phyloP scores from a whole-genome alignment of 805 yeast species.

The Clavispora carvajalis region DNA sequence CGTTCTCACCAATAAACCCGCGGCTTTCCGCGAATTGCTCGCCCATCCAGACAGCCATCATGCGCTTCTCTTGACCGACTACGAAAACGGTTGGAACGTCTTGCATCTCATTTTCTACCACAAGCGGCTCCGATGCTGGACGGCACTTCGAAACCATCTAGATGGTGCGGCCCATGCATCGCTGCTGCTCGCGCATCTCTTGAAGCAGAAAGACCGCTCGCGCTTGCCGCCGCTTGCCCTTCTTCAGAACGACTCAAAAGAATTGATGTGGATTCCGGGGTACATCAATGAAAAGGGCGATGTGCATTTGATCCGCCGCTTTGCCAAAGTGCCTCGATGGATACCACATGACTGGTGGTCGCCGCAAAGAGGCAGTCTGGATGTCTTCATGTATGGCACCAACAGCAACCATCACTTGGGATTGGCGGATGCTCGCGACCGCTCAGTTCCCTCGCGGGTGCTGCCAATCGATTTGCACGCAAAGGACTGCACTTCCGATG shows the following conservation, averaged over 20 bases:
- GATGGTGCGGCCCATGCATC: slow-evolving; percentile 9
- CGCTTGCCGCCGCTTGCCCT: slow-evolving; percentile 72
- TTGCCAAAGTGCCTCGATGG: slow-evolving; percentile 3
- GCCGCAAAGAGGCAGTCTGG: slow-evolving; percentile 49
- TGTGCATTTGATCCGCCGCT: slow-evolving; percentile 21
- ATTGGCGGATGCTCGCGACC: slow-evolving; percentile 54
- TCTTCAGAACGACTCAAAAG: slow-evolving; percentile 42
- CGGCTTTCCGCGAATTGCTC: slow-evolving; percentile 42
- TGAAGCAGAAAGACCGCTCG: slow-evolving; percentile 62
- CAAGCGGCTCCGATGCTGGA: slow-evolving; percentile 53
- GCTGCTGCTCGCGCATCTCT: slow-evolving; percentile 28
- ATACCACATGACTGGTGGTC: slow-evolving; percentile 36
- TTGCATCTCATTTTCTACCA: slow-evolving; percentile 64
- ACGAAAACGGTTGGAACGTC: slow-evolving; percentile 78
- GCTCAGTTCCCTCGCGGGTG: slow-evolving; percentile 36
- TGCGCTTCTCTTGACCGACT: slow-evolving; percentile 44
- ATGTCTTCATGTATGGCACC: slow-evolving; percentile 56
- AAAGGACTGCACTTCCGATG: slow-evolving; percentile 1
- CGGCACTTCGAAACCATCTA: slow-evolving; percentile 24
- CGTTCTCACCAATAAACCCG: slow-evolving; percentile 45
- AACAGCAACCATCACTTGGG: slow-evolving; percentile 62
- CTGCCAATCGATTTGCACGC: neutral
- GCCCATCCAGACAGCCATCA: slow-evolving; percentile 43
- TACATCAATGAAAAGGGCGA: slow-evolving; percentile 34
- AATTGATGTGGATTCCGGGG: slow-evolving; percentile 39